A percentile compares a stretch with the other conserved stretches of the same genome.
These are phyloP conservation scores for Rhodofomes roseus DNA, from an alignment of 1,284 basidiomycete genomes.

Conservation along the genomic window DNA sequence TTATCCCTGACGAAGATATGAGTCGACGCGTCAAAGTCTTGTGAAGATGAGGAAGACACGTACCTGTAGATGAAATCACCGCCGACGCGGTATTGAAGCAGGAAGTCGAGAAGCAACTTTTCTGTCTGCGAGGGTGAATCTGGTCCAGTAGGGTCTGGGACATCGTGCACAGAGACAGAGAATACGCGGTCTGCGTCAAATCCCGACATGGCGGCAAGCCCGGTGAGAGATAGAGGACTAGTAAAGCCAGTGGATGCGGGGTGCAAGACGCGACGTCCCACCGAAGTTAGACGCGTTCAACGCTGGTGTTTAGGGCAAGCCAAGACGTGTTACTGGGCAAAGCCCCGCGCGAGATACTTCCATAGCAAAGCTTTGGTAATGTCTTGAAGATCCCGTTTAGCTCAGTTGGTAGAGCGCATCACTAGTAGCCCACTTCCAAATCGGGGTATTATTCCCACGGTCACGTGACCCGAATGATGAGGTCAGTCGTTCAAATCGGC, in stretches of 20 bases:
- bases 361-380: neutral
- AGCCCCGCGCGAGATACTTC: neutral
- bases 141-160: slow-evolving; percentile 46
- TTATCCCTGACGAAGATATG: slow-evolving; percentile 63
- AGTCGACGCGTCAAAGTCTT: slow-evolving; percentile 1
- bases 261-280: slow-evolving; percentile 8
- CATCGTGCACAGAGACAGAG: slow-evolving; percentile 70
- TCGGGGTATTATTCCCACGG: too few species aligned
- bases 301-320: slow-evolving; percentile 29
- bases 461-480: slow-evolving; percentile 34
- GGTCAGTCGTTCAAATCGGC: slow-evolving; percentile 51
- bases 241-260: neutral
- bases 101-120: slow-evolving; percentile 78
- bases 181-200: slow-evolving; percentile 81
- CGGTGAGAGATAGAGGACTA: neutral
- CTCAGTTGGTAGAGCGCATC: slow-evolving; percentile 61
- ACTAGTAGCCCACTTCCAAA: slow-evolving; percentile 35
- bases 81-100: slow-evolving; percentile 83
- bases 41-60: slow-evolving; percentile 10
- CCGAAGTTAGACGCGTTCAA: slow-evolving; percentile 9
- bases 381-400: slow-evolving; percentile 40
- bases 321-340: slow-evolving; percentile 25
- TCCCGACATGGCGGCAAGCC: slow-evolving; percentile 44
- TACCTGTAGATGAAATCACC: slow-evolving; percentile 90
- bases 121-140: slow-evolving; percentile 80